phyloP scores from a whole-genome alignment of 2,329 filamentous ascomycete genomes.

The Alternaria ventricosa region DNA sequence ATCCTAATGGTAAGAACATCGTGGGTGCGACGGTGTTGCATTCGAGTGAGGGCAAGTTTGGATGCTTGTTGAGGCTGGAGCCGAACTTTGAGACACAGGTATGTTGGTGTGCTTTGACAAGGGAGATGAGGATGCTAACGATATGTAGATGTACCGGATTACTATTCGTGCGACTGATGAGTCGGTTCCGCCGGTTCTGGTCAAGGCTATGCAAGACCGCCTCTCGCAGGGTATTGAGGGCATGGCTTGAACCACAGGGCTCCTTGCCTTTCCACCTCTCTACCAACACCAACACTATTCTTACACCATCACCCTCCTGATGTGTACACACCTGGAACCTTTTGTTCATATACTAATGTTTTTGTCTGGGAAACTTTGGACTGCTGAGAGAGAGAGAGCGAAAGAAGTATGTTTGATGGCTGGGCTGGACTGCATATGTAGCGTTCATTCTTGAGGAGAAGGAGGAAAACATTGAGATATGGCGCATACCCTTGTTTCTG shows the following conservation, averaged over 20 bases:
- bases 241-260: no score
- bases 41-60: slow-evolving; percentile 86
- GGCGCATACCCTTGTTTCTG: slow-evolving; percentile 13
- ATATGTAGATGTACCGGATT: slow-evolving; percentile 85
- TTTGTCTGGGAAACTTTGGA: background rate
- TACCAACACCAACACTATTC: background rate
- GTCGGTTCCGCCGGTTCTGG: slow-evolving; percentile 76
- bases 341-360: slow-evolving; percentile 12
- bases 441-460: background rate
- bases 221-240: slow-evolving; percentile 64
- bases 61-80: slow-evolving; percentile 90
- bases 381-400: background rate
- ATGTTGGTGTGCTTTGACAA: slow-evolving; percentile 48
- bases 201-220: slow-evolving; percentile 87
- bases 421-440: background rate
- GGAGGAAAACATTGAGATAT: slow-evolving; percentile 6
- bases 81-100: slow-evolving; percentile 93
- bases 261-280: background rate
- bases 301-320: background rate
- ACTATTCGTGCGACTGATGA: slow-evolving; percentile 96
- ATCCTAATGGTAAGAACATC: slow-evolving; percentile 91
- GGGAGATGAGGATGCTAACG: slow-evolving; percentile 18
- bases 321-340: background rate
- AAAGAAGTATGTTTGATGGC: background rate
- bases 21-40: slow-evolving; percentile 89